Base-by-base conservation (phyloP, 2,329 filamentous ascomycete species). In the Aspergillus hortae region DNA sequence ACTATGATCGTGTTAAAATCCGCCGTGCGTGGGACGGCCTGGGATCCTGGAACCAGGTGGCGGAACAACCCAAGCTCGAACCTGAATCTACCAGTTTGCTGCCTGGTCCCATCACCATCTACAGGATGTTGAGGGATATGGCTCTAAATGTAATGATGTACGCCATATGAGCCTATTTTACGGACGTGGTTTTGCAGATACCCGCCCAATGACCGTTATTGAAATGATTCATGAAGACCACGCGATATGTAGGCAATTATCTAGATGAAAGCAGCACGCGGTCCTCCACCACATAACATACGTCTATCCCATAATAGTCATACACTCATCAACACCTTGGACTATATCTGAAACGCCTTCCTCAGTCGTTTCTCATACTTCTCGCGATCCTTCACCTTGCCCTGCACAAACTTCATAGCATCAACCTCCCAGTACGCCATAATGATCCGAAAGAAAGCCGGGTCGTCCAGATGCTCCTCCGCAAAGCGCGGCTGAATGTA, bases 401-500 rank as follows among this genome's bases (percentile, higher is more conserved):
- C 11, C 23, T 15, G 33, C 12, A 48, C 19, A 12, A 48, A 32
- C 6, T 17, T 19, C 21, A 40, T 15, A 6, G 25, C 36, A 30
- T 32, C 46, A 3, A 30, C 35, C 14, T 15, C 25, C 36, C 46
- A 48, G 27, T 48, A 48, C 19, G 33, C 35, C 35, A 48, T 35
- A 4, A 32, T 33, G 7, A 17, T 17, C 1, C 23, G 19, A 9
- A 48, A 48, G 14, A 17, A 19, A 4, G 21, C 46, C 36, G 25
- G 15, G n/a, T 41, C 46, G 11, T 25, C 46, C 15, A 17, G 11
- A 17, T 48, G 19, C 12, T 19, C 21, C 36, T n/a, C n/a, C 3
- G 35, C 14, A 19, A 48, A 48, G 3, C 21, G 35, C 15, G 46
- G 47, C 17, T 42, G 38, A n/a, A 49, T 49, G 10, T 44, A 40